Evolutionary conservation across 495 filamentous ascomycete genomes (phyloP), one percentile per base, ranked within the genome.

Genomic region (Daldinia grandis): DNA sequence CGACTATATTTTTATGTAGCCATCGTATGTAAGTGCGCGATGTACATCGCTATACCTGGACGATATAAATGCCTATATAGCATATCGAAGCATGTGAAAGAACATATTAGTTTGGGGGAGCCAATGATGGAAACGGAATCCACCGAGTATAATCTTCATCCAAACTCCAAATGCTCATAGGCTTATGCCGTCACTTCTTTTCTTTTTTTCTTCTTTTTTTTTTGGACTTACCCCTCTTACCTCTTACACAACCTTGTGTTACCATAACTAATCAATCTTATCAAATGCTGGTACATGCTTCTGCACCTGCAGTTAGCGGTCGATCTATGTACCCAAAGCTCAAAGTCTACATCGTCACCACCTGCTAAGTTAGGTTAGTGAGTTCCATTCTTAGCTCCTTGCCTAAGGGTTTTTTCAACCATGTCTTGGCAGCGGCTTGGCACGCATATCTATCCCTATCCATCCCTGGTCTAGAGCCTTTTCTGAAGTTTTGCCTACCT

Each of bases 391-490:
- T 54, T 72, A 72, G 69, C 64, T 64, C 54, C 64, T 63, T 72
- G 64, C 69, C 69, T 72, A 67, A 68, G 69, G 69, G 54, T 47
- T 64, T 62, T 72, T 35, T n/a, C 58, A 68, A 38, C 47, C 47
- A 25, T 44, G 25, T 21, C 62, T 71, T 61, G 62, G 62, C 68
- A 24, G 47, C 12, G 57, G 50, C 69, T 67, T 66, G 64, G 69
- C 64, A 28, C 51, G 68, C 68, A 56, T 35, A 17, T 40, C 28
- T 12, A n/a, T 58, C 19, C 17, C 8, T 38, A 44, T 19, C 42
- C 27, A 66, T 62, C 69, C 62, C 69, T 63, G 69, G 64, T 68
- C 69, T 68, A 72, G 64, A 68, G 69, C 68, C 42, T 47, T 47
- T 47, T 47, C 14, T 57, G 33, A 35, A 35, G 10, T 56, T 56